Base-by-base conservation (phyloP, 441 rosid species). In the Eutrema salsugineum region DNA sequence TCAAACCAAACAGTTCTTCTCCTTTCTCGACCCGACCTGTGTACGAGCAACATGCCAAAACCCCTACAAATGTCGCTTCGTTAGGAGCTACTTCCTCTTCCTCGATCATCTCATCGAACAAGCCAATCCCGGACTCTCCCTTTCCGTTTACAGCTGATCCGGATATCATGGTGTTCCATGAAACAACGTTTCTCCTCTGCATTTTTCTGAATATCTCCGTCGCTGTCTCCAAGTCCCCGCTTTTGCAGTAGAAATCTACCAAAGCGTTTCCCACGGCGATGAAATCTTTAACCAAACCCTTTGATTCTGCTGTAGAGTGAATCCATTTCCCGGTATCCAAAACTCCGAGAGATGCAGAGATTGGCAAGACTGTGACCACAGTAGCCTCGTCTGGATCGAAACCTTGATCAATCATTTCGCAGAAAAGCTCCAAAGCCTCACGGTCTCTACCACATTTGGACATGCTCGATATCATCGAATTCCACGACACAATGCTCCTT, bases 401-500 rank as follows among this genome's bases (percentile, higher is more conserved):
- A 4, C 87, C 92, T 72, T 79, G 81, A 48, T 81, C 84, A 55
- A 73, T 51, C 97, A 93, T 91, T 71, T 85, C 89, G 6, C 76
- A 68, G 70, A 86, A 89, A 63, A 87, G 83, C 8, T 59, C 75
- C 77, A 91, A 76, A 55, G 97, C 98, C 59, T 87, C 96, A 43
- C 71, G 66, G 22, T 81, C 86, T 68, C 88, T 80, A 20, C 94
- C 88, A 60, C 81, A 71, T 62, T 80, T 84, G 1, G 86, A 85
- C 75, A 91, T 83, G 64, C 86, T 83, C 44, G 90, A 85, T 11
- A 93, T 88, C 83, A 91, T 85, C 8, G 81, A 83, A 68, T 91
- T 93, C 98, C 97, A 89, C 0, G 97, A 83, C 36, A 87, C 93
- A 61, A 85, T 78, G 77, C 83, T 91, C 66, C 85, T 79, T 11